Conservation (phyloP, 2,329 filamentous ascomycete genomes). For the Penicillium italicum region DNA sequence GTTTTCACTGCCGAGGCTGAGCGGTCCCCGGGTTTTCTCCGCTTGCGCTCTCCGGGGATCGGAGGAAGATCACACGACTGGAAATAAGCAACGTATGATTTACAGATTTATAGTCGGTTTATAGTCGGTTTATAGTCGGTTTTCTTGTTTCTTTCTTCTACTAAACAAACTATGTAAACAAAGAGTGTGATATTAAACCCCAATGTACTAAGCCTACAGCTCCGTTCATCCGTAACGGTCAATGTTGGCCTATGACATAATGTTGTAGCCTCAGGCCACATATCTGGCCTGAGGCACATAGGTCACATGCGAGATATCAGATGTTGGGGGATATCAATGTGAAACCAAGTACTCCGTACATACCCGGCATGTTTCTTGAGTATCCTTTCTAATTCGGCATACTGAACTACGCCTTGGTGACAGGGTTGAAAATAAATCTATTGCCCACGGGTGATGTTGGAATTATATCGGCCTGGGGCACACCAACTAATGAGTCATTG, state of each 20-base stretch:
- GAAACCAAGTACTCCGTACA: not conserved
- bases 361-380: not conserved
- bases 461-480: too few relatives aligned
- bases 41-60: conserved; percentile 22
- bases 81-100: not conserved
- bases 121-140: too few relatives aligned
- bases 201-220: not conserved
- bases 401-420: too few relatives aligned
- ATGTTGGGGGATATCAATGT: not conserved
- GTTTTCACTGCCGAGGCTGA: conserved; percentile 30
- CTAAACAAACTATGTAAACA: not conserved
- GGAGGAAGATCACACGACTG: conserved; percentile 16
- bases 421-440: too few relatives aligned
- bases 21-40: conserved; percentile 11
- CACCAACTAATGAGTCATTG: not conserved
- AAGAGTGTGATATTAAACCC: not conserved
- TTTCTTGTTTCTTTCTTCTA: not conserved
- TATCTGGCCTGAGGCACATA: not conserved
- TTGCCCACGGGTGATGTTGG: too few relatives aligned
- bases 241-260: not conserved
- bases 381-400: not conserved
- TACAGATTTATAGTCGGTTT: not conserved
- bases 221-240: not conserved
- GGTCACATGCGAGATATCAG: not conserved
- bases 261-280: not conserved